Conservation (phyloP, 2,329 filamentous ascomycete species). For the Apiospora malaysiana region DNA sequence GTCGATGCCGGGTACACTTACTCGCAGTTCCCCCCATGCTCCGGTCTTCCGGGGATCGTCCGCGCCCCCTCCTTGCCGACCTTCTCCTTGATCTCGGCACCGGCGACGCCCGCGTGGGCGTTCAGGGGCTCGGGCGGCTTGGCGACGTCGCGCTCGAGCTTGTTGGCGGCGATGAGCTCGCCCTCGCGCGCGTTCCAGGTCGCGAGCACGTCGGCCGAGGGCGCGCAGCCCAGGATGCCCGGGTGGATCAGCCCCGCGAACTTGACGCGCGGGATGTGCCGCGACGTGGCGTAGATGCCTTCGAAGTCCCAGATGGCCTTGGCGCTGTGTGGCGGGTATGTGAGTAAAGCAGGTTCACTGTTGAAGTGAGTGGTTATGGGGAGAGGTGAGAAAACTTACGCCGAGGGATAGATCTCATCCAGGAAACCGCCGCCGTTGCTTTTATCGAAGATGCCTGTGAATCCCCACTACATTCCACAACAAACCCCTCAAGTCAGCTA, state of each 20-base stretch:
- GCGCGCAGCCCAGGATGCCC: constrained; percentile 88
- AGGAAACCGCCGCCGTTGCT: constrained; percentile 88
- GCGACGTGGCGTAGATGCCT: constrained; percentile 71
- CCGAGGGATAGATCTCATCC: constrained; percentile 83
- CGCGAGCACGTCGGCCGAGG: constrained; percentile 75
- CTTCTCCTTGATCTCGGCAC: constrained; percentile 63
- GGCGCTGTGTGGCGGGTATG: constrained; percentile 39
- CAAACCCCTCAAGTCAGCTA: neutral
- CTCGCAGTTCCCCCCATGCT: constrained; percentile 90
- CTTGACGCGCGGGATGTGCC: constrained; percentile 85
- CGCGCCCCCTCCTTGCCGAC: constrained; percentile 80
- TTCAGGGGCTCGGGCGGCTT: constrained; percentile 75
- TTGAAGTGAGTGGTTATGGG: too few relatives aligned
- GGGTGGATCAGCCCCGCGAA: constrained; percentile 92
- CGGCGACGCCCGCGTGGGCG: constrained; percentile 72
- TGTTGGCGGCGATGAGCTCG: constrained; percentile 74
- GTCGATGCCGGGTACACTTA: constrained; percentile 26
- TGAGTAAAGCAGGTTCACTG: too few relatives aligned
- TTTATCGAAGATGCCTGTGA: constrained; percentile 81
- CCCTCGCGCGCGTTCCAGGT: constrained; percentile 86
- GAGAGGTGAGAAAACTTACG: constrained; percentile 55
- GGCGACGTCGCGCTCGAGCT: constrained; percentile 74
- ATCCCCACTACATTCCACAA: constrained; percentile 67
- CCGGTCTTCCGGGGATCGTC: constrained; percentile 83
- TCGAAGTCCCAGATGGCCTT: constrained; percentile 68